These are phyloP conservation scores for Dryas integrifolia DNA, from an alignment of 331 rosid species.

Conservation along the genomic window DNA sequence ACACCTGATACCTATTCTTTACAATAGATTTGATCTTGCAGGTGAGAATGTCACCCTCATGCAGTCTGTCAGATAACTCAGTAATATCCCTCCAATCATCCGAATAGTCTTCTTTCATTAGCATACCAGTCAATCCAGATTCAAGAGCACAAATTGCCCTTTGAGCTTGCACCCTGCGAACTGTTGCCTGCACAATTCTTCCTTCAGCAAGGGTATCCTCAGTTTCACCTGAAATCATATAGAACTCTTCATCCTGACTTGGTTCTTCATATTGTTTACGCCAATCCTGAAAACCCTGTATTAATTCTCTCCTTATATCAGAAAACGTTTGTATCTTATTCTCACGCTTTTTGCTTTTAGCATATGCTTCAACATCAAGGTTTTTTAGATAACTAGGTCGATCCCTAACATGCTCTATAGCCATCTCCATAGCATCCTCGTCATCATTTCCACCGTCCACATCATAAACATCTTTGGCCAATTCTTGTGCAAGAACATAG, in stretches of 20 bases:
- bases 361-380: slow-evolving; percentile 78
- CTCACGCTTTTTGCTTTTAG: slow-evolving; percentile 48
- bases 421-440: slow-evolving; percentile 94
- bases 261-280: slow-evolving; percentile 96
- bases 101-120: slow-evolving; percentile 81
- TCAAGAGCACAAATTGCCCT: slow-evolving; percentile 89
- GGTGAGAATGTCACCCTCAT: slow-evolving; percentile 82
- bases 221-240: slow-evolving; percentile 94
- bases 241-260: slow-evolving; percentile 92
- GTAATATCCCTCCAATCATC: slow-evolving; percentile 84
- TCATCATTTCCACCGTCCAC: slow-evolving; percentile 85
- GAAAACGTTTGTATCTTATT: slow-evolving; percentile 71
- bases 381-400: slow-evolving; percentile 70
- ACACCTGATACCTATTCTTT: slow-evolving; percentile 89
- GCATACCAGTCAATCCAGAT: slow-evolving; percentile 96
- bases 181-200: slow-evolving; percentile 85
- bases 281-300: slow-evolving; percentile 96
- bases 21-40: slow-evolving; percentile 97
- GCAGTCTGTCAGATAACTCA: slow-evolving; percentile 81
- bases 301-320: slow-evolving; percentile 81
- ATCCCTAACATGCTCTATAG: slow-evolving; percentile 91
- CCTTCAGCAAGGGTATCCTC: slow-evolving; percentile 95
- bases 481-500: slow-evolving; percentile 80
- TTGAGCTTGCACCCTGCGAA: slow-evolving; percentile 75
- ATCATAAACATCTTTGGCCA: slow-evolving; percentile 90